A percentile compares a stretch with the other conserved stretches of the same genome.
Evolutionary conservation across 768 basidiomycete genomes (phyloP).

Genomic region (Hericium rajendrae): DNA sequence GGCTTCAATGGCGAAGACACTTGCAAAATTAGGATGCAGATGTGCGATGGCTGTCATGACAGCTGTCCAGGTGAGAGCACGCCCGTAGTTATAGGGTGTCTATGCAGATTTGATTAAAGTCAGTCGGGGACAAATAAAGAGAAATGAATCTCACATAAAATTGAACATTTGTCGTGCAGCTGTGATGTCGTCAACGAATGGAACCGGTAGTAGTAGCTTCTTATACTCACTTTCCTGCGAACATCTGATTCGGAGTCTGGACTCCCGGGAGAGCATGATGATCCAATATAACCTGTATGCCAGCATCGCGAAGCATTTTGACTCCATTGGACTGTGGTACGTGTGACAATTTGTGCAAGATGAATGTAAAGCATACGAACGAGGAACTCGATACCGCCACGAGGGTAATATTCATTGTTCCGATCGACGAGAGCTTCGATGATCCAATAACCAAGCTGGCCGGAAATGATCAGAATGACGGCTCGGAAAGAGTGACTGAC

Average conservation of each 20-base stretch:
- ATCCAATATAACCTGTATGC: slow-evolving; percentile 58
- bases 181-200: slow-evolving; percentile 16
- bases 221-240: slow-evolving; percentile 51
- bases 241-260: slow-evolving; percentile 48
- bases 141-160: slow-evolving; percentile 49
- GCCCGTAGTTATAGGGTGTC: slow-evolving; percentile 65
- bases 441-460: slow-evolving; percentile 75
- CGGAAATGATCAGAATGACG: too few relatives aligned
- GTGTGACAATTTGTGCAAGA: background rate
- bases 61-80: slow-evolving; percentile 73
- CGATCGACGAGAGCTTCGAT: slow-evolving; percentile 63
- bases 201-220: background rate
- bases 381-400: slow-evolving; percentile 58
- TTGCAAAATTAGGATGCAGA: slow-evolving; percentile 53
- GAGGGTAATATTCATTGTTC: slow-evolving; percentile 49
- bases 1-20: slow-evolving; percentile 64
- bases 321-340: slow-evolving; percentile 49
- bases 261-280: slow-evolving; percentile 70
- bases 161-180: slow-evolving; percentile 58
- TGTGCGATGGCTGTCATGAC: slow-evolving; percentile 71
- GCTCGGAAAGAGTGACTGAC: too few relatives aligned
- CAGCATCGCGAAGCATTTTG: slow-evolving; percentile 45
- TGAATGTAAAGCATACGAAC: slow-evolving; percentile 27
- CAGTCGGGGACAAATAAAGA: slow-evolving; percentile 1
- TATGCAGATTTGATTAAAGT: slow-evolving; percentile 16